Percentiles rank a stretch among this genome's conserved stretches.
Conservation (phyloP, 441 rosid genomes). For the Erysimum cheiri region DNA sequence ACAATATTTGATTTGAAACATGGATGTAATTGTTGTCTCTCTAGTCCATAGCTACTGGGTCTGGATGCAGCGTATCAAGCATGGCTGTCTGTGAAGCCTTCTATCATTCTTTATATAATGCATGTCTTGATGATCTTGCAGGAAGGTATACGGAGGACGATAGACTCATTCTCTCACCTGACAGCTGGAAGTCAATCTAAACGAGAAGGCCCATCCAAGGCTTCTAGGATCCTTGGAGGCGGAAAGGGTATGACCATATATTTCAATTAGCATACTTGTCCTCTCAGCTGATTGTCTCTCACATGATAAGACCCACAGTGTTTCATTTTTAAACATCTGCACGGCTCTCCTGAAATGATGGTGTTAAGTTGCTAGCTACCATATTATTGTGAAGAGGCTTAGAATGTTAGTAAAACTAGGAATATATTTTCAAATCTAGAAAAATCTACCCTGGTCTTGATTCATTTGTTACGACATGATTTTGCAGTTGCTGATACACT, state of each 20-base stretch:
- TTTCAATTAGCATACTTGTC: constrained; percentile 9
- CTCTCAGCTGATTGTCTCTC: constrained; percentile 11
- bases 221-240: constrained; percentile 69
- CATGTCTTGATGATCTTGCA: constrained; percentile 43
- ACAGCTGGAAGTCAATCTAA: constrained; percentile 59
- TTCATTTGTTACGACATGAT: constrained; percentile 1
- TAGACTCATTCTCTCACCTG: constrained; percentile 76
- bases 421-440: background rate
- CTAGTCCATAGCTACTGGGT: constrained; percentile 22
- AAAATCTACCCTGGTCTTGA: constrained; percentile 1
- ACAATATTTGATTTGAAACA: constrained; percentile 23
- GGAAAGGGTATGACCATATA: constrained; percentile 64
- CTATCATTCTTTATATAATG: constrained; percentile 4
- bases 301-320: background rate
- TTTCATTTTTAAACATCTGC: background rate
- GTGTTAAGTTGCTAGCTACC: constrained; percentile 21
- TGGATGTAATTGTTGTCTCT: constrained; percentile 30
- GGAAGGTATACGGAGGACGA: constrained; percentile 84
- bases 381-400: constrained; percentile 11
- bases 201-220: constrained; percentile 86
- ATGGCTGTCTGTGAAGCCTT: background rate
- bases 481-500: constrained; percentile 77
- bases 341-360: constrained; percentile 5
- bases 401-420: background rate
- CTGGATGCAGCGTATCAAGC: background rate